Conservation (phyloP, 352 stramenopile genomes). For the Albugo laibachii region DNA sequence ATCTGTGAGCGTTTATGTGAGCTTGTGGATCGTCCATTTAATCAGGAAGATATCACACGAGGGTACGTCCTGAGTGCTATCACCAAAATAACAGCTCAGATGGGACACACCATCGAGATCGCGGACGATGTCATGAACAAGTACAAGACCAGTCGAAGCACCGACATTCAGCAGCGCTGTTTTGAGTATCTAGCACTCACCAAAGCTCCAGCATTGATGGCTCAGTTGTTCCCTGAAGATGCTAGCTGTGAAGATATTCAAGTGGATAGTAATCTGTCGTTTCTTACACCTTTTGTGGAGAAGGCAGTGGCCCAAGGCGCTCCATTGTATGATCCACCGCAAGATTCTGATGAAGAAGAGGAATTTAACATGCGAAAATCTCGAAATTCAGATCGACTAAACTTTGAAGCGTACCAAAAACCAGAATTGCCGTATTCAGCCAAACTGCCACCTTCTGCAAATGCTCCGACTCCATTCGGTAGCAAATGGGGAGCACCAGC, state of each 20-base stretch:
- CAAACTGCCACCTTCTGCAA: constrained; percentile 32
- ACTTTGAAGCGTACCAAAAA: constrained; percentile 81
- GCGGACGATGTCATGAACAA: constrained; percentile 91
- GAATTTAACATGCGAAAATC: constrained; percentile 48
- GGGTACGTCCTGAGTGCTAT: constrained; percentile 91
- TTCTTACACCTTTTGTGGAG: constrained; percentile 90
- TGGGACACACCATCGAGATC: constrained; percentile 75
- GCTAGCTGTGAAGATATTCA: constrained; percentile 89
- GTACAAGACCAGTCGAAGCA: constrained; percentile 89
- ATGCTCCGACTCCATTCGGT: constrained; percentile 20
- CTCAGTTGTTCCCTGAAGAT: constrained; percentile 91
- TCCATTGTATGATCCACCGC: constrained; percentile 85
- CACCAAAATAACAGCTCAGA: constrained; percentile 96
- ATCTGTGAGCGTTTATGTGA: constrained; percentile 91
- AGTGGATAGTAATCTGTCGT: constrained; percentile 90
- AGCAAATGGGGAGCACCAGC: constrained; percentile 39
- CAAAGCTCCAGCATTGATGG: constrained; percentile 82
- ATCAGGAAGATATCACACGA: constrained; percentile 84
- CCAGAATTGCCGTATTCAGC: constrained; percentile 74
- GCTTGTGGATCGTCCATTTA: constrained; percentile 72
- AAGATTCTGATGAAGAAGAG: constrained; percentile 92
- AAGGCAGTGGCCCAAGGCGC: constrained; percentile 84
- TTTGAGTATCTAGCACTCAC: constrained; percentile 94
- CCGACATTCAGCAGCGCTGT: constrained; percentile 96
- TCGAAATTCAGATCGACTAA: constrained; percentile 34